A percentile compares a stretch with the other conserved stretches of the same genome.
Evolutionary conservation across 108 stramenopile species (phyloP).

Genomic region (Pseudonitzschia pungens): DNA sequence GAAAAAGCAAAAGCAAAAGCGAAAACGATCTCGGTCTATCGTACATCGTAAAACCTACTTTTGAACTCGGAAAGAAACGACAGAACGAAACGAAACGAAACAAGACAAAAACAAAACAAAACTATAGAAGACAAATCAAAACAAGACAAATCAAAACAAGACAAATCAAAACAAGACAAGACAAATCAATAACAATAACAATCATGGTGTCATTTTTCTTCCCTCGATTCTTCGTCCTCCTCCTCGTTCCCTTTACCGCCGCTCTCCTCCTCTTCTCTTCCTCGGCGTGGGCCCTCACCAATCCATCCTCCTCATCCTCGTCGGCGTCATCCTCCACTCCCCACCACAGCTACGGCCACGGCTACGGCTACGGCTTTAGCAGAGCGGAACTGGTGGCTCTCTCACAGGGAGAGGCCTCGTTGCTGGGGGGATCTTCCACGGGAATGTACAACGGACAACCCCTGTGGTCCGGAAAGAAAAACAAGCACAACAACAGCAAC

Average conservation of each 20-base stretch:
- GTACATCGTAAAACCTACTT: no score
- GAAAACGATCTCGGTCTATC: background rate
- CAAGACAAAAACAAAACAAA: background rate
- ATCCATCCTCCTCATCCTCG: background rate
- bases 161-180: background rate
- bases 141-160: background rate
- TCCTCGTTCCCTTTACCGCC: background rate
- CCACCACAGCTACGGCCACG: background rate
- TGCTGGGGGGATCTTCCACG: background rate
- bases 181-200: background rate
- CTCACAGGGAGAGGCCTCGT: background rate
- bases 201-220: conserved; percentile 6
- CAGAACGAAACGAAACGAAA: background rate
- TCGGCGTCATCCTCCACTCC: background rate
- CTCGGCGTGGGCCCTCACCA: background rate
- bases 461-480: conserved; percentile 8
- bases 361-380: background rate
- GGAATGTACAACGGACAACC: background rate
- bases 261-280: background rate
- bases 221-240: background rate
- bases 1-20: background rate
- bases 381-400: background rate
- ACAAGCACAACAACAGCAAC: background rate
- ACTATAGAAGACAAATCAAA: background rate
- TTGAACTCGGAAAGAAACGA: no score